Percentiles rank a stretch among this genome's conserved stretches.
phyloP scores from a whole-genome alignment of 345 rosid species.

The Aquilaria sinensis region DNA sequence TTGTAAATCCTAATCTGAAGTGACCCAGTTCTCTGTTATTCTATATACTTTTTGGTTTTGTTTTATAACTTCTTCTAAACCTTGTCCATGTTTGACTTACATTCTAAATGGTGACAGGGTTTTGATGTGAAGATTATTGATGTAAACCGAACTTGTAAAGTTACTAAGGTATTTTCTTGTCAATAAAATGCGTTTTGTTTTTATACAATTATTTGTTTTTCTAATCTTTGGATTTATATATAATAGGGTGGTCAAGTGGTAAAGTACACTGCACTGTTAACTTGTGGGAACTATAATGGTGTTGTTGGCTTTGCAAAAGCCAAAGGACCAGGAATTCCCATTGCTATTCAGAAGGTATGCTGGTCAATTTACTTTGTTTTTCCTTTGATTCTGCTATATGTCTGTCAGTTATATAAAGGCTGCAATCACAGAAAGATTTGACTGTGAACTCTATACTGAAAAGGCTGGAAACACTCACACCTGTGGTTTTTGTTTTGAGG shows the following conservation, averaged over 20 bases:
- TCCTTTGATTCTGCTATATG: constrained; percentile 3
- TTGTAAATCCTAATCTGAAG: no score
- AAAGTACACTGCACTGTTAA: constrained; percentile 75
- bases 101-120: constrained; percentile 49
- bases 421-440: not conserved
- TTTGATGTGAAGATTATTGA: constrained; percentile 82
- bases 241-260: constrained; percentile 72
- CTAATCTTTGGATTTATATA: constrained; percentile 11
- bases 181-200: constrained; percentile 1
- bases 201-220: constrained; percentile 1
- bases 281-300: constrained; percentile 91
- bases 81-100: not conserved
- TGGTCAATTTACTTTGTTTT: constrained; percentile 1
- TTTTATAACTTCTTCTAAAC: not conserved
- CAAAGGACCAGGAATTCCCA: constrained; percentile 63
- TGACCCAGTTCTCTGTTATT: no score
- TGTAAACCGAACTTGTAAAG: constrained; percentile 86
- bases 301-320: constrained; percentile 90
- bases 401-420: not conserved
- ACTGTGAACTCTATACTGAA: no score
- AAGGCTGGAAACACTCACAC: no score
- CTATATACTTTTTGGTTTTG: no score
- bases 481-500: no score
- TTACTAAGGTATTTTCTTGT: constrained; percentile 64
- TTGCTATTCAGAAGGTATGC: constrained; percentile 86